These are phyloP conservation scores for Salix purpurea DNA, from an alignment of 345 rosid species.

Conservation along the genomic window DNA sequence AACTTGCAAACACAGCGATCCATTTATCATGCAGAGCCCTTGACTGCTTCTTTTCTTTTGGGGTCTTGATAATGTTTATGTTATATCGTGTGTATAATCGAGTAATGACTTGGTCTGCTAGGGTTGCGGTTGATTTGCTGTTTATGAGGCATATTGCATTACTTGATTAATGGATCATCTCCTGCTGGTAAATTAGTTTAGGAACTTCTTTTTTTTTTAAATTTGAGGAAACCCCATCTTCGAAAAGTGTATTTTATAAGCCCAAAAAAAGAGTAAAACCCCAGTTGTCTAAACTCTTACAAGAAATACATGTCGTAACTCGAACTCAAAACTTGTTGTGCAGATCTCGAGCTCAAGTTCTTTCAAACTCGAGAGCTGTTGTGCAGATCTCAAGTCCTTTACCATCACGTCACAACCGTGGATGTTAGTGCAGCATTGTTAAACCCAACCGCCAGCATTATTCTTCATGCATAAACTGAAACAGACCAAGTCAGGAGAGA, in stretches of 20 bases:
- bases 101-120: not conserved
- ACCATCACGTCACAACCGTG: no score
- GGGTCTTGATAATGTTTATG: not conserved
- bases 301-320: no score
- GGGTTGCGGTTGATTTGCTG: not conserved
- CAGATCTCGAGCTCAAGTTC: no score
- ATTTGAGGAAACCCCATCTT: no score
- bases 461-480: not conserved
- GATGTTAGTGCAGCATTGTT: no score
- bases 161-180: not conserved
- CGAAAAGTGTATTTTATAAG: no score
- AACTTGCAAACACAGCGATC: not conserved
- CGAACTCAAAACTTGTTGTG: no score
- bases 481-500: not conserved
- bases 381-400: no score
- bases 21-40: not conserved
- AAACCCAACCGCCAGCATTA: not conserved
- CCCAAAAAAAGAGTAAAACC: accelerated
- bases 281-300: accelerated
- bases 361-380: no score
- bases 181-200: not conserved
- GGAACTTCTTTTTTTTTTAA: not conserved
- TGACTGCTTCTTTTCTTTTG: not conserved
- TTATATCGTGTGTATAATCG: not conserved
- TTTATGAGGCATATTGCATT: not conserved